phyloP scores from a whole-genome alignment of 768 basidiomycete genomes.

The Rickenella mellea region DNA sequence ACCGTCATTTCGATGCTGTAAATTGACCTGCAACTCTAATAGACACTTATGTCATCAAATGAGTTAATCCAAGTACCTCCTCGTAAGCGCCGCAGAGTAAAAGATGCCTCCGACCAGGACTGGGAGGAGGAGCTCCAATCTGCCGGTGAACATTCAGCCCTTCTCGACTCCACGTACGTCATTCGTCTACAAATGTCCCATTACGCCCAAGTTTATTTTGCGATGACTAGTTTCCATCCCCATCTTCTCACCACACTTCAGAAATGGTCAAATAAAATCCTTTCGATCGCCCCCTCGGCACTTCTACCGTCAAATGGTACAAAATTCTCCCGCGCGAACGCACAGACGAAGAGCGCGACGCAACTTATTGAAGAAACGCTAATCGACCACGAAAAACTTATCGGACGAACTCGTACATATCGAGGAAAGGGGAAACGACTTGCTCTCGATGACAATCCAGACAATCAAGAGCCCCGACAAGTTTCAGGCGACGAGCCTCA shows the following conservation, averaged over 20 bases:
- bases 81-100: slow-evolving; percentile 45
- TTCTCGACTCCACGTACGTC: slow-evolving; percentile 47
- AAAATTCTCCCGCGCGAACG: slow-evolving; percentile 49
- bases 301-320: slow-evolving; percentile 64
- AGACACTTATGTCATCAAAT: slow-evolving; percentile 21
- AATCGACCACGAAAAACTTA: slow-evolving; percentile 42
- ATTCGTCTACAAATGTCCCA: background rate
- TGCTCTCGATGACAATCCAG: slow-evolving; percentile 22
- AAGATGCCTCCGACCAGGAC: slow-evolving; percentile 20
- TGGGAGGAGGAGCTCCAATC: slow-evolving; percentile 30
- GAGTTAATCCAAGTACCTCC: slow-evolving; percentile 39
- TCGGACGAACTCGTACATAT: slow-evolving; percentile 53
- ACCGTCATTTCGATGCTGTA: slow-evolving; percentile 10
- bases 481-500: slow-evolving; percentile 28
- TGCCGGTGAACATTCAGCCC: slow-evolving; percentile 29
- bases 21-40: background rate
- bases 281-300: slow-evolving; percentile 78
- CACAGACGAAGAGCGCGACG: slow-evolving; percentile 54
- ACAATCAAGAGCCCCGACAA: slow-evolving; percentile 22
- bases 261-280: slow-evolving; percentile 96
- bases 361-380: slow-evolving; percentile 74
- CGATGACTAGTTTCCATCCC: slow-evolving; percentile 44
- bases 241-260: slow-evolving; percentile 67
- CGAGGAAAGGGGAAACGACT: slow-evolving; percentile 40
- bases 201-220: slow-evolving; percentile 4